These are phyloP conservation scores for Volvariella surrecta DNA, from an alignment of 1,284 basidiomycete genomes.

Conservation along the genomic window DNA sequence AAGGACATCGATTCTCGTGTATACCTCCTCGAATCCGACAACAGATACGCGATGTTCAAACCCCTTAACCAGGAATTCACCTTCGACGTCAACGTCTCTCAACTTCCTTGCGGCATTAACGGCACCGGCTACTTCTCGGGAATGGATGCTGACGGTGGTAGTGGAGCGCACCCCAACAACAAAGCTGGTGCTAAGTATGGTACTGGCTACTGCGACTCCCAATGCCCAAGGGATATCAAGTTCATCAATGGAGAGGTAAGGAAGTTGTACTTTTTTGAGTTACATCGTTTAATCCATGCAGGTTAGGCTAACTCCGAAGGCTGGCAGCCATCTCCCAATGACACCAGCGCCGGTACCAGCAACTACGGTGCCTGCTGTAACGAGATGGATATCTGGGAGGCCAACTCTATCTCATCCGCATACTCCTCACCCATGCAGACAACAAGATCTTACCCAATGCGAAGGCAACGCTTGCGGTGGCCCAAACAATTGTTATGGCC, in stretches of 20 bases:
- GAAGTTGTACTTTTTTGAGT: constrained; percentile 1
- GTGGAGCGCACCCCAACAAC: constrained; percentile 31
- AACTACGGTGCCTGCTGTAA: constrained; percentile 33
- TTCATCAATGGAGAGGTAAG: constrained; percentile 41
- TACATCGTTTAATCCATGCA: constrained; percentile 2
- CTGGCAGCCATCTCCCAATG: constrained; percentile 21
- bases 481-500: constrained; percentile 20
- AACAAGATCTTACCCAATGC: constrained; percentile 17
- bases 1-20: constrained; percentile 43
- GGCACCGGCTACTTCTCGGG: constrained; percentile 36
- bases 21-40: constrained; percentile 36
- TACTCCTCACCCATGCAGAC: constrained; percentile 38
- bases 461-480: constrained; percentile 24
- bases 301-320: constrained; percentile 30
- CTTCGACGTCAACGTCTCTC: constrained; percentile 45
- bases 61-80: constrained; percentile 44
- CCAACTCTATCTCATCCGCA: constrained; percentile 27
- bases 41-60: constrained; percentile 39
- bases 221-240: constrained; percentile 43
- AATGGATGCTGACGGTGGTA: constrained; percentile 42
- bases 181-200: constrained; percentile 43
- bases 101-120: constrained; percentile 44
- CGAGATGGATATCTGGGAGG: constrained; percentile 43
- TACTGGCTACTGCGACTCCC: constrained; percentile 43
- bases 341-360: constrained; percentile 18